Conservation (phyloP, 2,329 filamentous ascomycete genomes). For the Metarhizium humberi region DNA sequence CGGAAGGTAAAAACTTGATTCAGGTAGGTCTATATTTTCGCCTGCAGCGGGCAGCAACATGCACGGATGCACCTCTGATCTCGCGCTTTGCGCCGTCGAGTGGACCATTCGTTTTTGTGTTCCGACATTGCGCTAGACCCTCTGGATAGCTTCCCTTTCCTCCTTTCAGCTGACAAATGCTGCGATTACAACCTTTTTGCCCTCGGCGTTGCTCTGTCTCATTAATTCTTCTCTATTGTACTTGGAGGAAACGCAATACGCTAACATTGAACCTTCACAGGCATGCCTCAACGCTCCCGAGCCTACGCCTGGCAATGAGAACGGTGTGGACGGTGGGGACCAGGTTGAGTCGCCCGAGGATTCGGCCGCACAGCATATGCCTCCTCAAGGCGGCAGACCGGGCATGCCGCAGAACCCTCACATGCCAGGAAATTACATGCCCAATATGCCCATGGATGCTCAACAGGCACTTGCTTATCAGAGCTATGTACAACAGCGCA, state of each 20-base stretch:
- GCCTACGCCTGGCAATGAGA: constrained; percentile 70
- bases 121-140: background rate
- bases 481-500: constrained; percentile 69
- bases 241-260: background rate
- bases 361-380: constrained; percentile 65
- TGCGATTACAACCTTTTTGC: background rate
- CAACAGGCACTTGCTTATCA: constrained; percentile 77
- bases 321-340: constrained; percentile 66
- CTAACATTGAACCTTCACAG: constrained; percentile 35
- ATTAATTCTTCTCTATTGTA: no score
- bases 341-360: constrained; percentile 90
- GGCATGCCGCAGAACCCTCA: constrained; percentile 56
- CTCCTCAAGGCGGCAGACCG: constrained; percentile 47
- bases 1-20: constrained; percentile 98
- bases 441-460: constrained; percentile 59
- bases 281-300: constrained; percentile 95
- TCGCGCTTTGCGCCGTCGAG: no score
- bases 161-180: no score
- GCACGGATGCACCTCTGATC: background rate
- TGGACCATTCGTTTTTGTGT: background rate
- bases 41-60: background rate
- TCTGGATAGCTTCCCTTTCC: no score
- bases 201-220: background rate
- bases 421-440: constrained; percentile 56
- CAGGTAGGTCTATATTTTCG: constrained; percentile 50